phyloP scores from a whole-genome alignment of 257 asterid species.

The Eustoma russellianum region DNA sequence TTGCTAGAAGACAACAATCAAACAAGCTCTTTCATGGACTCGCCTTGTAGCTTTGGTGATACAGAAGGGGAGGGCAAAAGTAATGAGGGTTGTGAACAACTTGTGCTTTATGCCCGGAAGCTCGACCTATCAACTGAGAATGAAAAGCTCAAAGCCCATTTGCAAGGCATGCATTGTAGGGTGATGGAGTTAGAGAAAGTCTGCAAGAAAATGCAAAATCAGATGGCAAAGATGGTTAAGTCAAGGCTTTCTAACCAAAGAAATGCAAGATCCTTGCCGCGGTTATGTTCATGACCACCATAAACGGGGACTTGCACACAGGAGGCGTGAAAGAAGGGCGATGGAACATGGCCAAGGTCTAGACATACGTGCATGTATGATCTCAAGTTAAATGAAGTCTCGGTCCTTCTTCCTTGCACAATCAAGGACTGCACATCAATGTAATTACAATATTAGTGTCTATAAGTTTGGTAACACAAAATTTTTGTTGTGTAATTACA shows the following conservation, averaged over 20 bases:
- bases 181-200: constrained; percentile 66
- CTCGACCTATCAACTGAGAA: constrained; percentile 50
- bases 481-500: constrained; percentile 7
- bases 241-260: constrained; percentile 46
- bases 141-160: constrained; percentile 51
- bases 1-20: constrained; percentile 47
- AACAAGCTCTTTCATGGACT: constrained; percentile 6
- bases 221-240: constrained; percentile 61
- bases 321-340: no score
- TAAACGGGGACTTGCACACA: no score
- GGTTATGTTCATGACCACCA: constrained; percentile 52
- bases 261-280: constrained; percentile 57
- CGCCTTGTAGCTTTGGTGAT: constrained; percentile 16
- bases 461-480: constrained; percentile 13
- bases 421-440: no score
- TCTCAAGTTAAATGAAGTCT: no score
- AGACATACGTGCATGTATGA: no score
- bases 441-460: constrained; percentile 7
- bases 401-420: no score
- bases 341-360: no score
- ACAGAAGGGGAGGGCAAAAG: constrained; percentile 7
- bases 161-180: constrained; percentile 90
- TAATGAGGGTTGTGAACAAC: constrained; percentile 40
- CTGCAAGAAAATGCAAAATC: constrained; percentile 66
- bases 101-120: constrained; percentile 61